Conservation (phyloP, 768 basidiomycete species). For the Mycena venus region DNA sequence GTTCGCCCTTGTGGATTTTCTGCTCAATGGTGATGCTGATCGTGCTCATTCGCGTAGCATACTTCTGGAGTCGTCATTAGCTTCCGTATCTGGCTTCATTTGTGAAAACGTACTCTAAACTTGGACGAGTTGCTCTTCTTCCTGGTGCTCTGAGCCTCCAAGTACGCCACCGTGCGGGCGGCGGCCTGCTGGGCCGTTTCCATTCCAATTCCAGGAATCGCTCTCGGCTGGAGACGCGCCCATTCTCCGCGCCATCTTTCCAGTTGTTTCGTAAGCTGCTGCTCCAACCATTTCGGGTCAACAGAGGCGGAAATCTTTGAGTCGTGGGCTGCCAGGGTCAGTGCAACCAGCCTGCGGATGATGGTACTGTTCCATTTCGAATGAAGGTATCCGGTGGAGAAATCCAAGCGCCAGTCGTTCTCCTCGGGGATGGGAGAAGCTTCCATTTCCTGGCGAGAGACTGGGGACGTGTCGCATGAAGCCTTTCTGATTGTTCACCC, state of each 20-base stretch:
- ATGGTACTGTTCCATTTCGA: background rate
- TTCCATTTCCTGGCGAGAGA: background rate
- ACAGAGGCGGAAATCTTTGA: background rate
- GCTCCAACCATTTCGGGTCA: background rate
- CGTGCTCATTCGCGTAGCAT: background rate
- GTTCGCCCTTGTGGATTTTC: background rate
- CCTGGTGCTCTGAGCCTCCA: background rate
- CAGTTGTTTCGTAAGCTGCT: background rate
- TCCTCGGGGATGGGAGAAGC: background rate
- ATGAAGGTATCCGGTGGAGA: background rate
- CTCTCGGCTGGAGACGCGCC: background rate
- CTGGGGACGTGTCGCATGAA: slow-evolving; percentile 5
- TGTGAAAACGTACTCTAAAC: background rate
- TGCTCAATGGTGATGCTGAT: background rate
- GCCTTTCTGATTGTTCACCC: background rate
- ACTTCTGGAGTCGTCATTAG: slow-evolving; percentile 2
- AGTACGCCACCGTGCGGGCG: background rate
- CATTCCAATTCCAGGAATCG: background rate
- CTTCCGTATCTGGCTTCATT: background rate
- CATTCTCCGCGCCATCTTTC: background rate
- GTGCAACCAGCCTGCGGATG: background rate
- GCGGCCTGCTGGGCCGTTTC: background rate
- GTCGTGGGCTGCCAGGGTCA: background rate
- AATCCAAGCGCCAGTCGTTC: slow-evolving; percentile 17
- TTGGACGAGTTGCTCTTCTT: background rate